phyloP scores from a whole-genome alignment of 768 basidiomycete species.

The Leccinum broughii region DNA sequence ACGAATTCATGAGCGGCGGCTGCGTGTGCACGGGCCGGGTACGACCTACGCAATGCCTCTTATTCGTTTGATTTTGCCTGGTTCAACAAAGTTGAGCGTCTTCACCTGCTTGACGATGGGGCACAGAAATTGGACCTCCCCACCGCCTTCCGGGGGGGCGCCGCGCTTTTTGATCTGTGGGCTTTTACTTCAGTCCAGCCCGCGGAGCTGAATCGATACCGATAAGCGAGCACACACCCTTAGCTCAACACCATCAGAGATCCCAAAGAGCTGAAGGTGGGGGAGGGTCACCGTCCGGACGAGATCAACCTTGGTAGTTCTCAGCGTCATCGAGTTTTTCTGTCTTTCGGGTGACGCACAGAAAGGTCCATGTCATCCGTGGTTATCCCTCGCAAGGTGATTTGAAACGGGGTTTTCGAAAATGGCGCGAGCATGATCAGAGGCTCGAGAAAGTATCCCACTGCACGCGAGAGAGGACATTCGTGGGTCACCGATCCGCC shows the following conservation, averaged over 20 bases:
- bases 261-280: slow-evolving; percentile 86
- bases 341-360: slow-evolving; percentile 42
- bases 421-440: slow-evolving; percentile 90
- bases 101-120: slow-evolving; percentile 90
- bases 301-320: slow-evolving; percentile 67
- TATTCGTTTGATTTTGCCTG: slow-evolving; percentile 91
- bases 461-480: slow-evolving; percentile 82
- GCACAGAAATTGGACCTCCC: slow-evolving; percentile 91
- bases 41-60: slow-evolving; percentile 87
- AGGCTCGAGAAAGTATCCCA: slow-evolving; percentile 95
- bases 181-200: background rate
- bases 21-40: background rate
- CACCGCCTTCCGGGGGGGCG: slow-evolving; percentile 86
- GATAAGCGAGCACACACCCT: slow-evolving; percentile 48
- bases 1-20: slow-evolving; percentile 1
- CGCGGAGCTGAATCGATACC: background rate
- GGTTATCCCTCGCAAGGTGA: slow-evolving; percentile 88
- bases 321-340: slow-evolving; percentile 14
- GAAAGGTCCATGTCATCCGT: slow-evolving; percentile 92
- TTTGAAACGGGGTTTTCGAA: slow-evolving; percentile 78
- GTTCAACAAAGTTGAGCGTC: slow-evolving; percentile 88
- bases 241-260: slow-evolving; percentile 88
- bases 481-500: slow-evolving; percentile 84
- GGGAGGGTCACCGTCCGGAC: slow-evolving; percentile 89
- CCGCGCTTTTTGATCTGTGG: slow-evolving; percentile 94